phyloP scores from a whole-genome alignment of 2,329 filamentous ascomycete species.

The Fusarium algeriense region DNA sequence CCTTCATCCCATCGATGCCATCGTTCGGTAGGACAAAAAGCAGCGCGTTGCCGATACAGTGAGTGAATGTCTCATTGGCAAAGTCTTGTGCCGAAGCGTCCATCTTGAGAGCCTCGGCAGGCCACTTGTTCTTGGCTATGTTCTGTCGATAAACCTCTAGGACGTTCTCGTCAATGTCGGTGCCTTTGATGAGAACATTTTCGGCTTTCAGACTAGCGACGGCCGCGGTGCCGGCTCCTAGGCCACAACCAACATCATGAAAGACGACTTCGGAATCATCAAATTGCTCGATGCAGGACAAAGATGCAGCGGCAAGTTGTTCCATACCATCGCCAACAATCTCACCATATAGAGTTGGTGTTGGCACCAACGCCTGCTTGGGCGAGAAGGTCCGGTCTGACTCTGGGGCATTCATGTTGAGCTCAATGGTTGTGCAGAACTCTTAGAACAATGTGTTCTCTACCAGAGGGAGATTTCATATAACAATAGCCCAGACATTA shows the following conservation, averaged over 20 bases:
- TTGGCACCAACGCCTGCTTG: conserved; percentile 12
- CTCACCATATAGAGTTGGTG: conserved; percentile 5
- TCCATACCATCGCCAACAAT: conserved; percentile 10
- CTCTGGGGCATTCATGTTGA: conserved; percentile 10
- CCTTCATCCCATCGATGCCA: background rate
- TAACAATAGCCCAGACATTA: background rate
- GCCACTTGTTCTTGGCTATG: background rate
- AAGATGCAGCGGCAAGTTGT: background rate
- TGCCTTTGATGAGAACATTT: background rate
- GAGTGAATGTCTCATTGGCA: background rate
- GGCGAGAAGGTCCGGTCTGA: background rate
- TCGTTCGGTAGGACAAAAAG: conserved; percentile 6
- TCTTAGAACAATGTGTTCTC: background rate
- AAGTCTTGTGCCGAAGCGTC: background rate
- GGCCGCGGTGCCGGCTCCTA: conserved; percentile 11
- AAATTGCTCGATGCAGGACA: background rate
- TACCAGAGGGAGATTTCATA: background rate
- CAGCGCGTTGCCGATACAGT: background rate
- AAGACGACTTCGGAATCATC: background rate
- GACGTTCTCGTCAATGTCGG: background rate
- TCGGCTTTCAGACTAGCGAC: rapidly evolving
- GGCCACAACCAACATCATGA: conserved; percentile 15
- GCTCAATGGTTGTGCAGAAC: background rate
- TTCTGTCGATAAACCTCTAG: background rate
- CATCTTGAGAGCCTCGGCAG: background rate